Evolutionary conservation across 2,329 filamentous ascomycete genomes (phyloP).

Genomic region (Falciphora oryzae): DNA sequence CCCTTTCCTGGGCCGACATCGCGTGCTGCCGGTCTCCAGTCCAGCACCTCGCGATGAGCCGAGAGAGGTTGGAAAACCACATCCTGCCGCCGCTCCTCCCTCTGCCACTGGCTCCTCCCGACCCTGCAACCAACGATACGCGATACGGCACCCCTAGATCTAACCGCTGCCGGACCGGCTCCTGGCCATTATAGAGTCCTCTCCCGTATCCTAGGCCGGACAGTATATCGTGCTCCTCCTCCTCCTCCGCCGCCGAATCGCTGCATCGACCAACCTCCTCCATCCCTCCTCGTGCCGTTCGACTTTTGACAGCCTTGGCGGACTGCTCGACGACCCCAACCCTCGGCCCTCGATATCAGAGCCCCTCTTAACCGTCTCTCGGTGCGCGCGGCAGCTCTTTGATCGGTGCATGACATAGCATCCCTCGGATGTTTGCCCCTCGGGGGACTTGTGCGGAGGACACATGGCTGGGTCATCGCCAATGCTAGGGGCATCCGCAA

Average conservation of each 20-base stretch:
- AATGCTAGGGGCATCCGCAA: constrained; percentile 49
- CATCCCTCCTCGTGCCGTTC: not conserved
- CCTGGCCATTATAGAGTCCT: not conserved
- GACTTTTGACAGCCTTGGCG: not conserved
- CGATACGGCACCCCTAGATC: not conserved
- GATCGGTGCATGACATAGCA: constrained; percentile 7
- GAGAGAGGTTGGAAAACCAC: not conserved
- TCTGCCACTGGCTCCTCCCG: too few relatives aligned
- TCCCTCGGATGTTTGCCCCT: constrained; percentile 9
- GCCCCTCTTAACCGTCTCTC: not conserved
- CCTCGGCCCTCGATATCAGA: not conserved
- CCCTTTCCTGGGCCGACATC: not conserved
- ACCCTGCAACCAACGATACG: too few relatives aligned
- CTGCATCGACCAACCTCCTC: not conserved
- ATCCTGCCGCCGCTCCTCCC: not conserved
- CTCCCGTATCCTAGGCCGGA: too few relatives aligned
- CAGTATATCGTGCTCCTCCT: not conserved
- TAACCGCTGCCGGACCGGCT: not conserved
- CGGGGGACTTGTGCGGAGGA: constrained; percentile 20
- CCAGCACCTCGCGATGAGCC: not conserved
- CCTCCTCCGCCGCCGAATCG: not conserved
- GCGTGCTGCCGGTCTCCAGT: not conserved
- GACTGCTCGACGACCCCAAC: not conserved
- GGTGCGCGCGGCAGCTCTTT: not conserved
- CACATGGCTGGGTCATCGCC: constrained; percentile 31